Percentiles rank a stretch among this genome's conserved stretches.
These are phyloP conservation scores for Gryganskiella cystojenkinii DNA, from an alignment of 192 early-diverging fungal genomes.

Conservation along the genomic window DNA sequence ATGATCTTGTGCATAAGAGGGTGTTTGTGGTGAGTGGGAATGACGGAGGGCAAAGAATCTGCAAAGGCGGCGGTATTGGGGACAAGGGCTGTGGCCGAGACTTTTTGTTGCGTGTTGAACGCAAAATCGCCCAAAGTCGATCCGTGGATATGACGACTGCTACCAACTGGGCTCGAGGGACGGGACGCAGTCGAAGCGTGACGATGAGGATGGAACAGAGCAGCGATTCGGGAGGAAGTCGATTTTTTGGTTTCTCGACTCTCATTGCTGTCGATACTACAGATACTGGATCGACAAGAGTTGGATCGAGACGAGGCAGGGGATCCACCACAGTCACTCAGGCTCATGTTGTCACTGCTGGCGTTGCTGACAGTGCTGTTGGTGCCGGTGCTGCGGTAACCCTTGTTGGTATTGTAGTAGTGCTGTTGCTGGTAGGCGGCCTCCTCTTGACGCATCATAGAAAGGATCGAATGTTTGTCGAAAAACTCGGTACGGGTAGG, in stretches of 20 bases:
- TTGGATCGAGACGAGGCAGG: constrained; percentile 23
- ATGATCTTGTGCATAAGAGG: constrained; percentile 19
- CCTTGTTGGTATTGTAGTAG: background rate
- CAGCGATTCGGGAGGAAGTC: constrained; percentile 3
- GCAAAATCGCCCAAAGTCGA: background rate
- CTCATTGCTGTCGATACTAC: constrained; percentile 10
- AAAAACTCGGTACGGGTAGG: constrained; percentile 15
- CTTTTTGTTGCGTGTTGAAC: constrained; percentile 10
- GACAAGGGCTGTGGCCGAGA: background rate
- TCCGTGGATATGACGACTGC: background rate
- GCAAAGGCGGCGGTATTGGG: too few relatives aligned
- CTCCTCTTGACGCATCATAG: constrained; percentile 6
- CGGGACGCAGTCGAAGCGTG: background rate
- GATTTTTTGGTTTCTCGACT: background rate
- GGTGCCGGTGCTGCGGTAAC: too few relatives aligned
- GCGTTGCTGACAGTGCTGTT: too few relatives aligned
- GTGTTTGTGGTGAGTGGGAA: constrained; percentile 1
- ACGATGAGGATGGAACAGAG: constrained; percentile 9
- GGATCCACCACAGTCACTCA: constrained; percentile 4
- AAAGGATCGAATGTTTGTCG: background rate
- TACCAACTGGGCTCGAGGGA: constrained; percentile 1
- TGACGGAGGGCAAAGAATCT: too few relatives aligned
- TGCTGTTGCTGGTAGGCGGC: background rate
- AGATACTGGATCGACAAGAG: constrained; percentile 36
- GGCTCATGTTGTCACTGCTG: background rate